These are phyloP conservation scores for Elsinoe perseae DNA, from an alignment of 2,329 filamentous ascomycete genomes.

Conservation along the genomic window DNA sequence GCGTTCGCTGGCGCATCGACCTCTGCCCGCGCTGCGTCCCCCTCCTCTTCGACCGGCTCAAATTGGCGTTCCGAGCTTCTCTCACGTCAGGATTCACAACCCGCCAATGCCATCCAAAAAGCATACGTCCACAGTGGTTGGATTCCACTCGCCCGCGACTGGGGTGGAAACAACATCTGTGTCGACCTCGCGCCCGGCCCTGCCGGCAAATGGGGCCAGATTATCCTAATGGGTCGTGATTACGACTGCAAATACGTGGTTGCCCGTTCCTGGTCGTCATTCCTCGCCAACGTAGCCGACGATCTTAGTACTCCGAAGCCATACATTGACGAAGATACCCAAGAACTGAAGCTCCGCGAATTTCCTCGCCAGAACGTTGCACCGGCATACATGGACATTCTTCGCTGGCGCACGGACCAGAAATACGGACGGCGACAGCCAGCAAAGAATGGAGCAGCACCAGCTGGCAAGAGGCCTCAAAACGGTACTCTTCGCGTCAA, in stretches of 20 bases:
- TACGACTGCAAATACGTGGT: constrained; percentile 99
- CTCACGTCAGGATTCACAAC: constrained; percentile 78
- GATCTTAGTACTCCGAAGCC: constrained; percentile 85
- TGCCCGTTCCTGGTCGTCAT: constrained; percentile 80
- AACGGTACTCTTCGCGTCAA: constrained; percentile 37
- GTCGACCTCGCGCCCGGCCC: constrained; percentile 88
- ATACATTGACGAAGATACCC: constrained; percentile 83
- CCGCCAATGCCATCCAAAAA: constrained; percentile 77
- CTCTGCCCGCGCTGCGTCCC: constrained; percentile 58
- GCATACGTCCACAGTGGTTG: constrained; percentile 88
- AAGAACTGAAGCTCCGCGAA: constrained; percentile 84
- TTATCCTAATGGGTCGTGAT: constrained; percentile 93
- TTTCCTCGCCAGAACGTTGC: constrained; percentile 87
- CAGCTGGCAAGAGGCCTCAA: constrained; percentile 36
- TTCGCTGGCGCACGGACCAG: constrained; percentile 91
- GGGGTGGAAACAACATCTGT: constrained; percentile 96
- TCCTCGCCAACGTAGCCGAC: constrained; percentile 80
- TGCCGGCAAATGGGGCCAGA: constrained; percentile 85
- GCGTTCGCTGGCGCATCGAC: constrained; percentile 58
- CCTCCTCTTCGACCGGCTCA: constrained; percentile 34
- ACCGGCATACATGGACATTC: constrained; percentile 86
- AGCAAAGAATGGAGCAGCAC: constrained; percentile 23
- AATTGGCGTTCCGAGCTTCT: constrained; percentile 78
- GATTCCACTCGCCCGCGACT: constrained; percentile 94
- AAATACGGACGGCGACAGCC: constrained; percentile 64